Evolutionary conservation across 371 early-diverging fungal species (phyloP), one percentile per base, ranked within the genome.

Genomic region (Furculomyces boomerangus): DNA sequence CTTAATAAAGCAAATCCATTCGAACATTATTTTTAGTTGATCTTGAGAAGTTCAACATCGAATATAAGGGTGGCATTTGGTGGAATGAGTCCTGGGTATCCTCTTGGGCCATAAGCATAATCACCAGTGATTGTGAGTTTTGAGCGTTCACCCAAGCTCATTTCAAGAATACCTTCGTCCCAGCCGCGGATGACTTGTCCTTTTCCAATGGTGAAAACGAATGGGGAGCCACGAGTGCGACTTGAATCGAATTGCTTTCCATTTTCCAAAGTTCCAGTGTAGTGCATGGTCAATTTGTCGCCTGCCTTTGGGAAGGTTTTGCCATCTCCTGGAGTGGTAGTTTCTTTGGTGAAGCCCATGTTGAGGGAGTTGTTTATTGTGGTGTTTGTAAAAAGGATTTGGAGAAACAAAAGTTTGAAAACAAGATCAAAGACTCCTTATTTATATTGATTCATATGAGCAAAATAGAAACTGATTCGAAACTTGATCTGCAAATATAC

Each of bases 141-240:
- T 54, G 83, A 79, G 55, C 68, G 66, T 73, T 86, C 71, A 59
- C 84, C 85, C 30, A 91, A 57, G 57, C 84, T 81, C 76, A 93
- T 76, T 66, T 83, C 75, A 30, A 86, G 83, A 37, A 95, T 88
- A 67, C 90, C 87, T 61, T 81, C 74, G 59, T 82, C 80, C 83
- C 85, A 84, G 60, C 91, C 93, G 59, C 72, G 68, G 73, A 96
- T 96, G 65, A 96, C 90, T 60, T 74, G 79, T n/a, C 91, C 91
- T 40, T 87, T 83, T 62, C 96, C 96, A 59, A 96, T 92, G 30
- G 59, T 61, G 73, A 79, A 79, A 22, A 60, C 63, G 64, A 95
- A 93, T 47, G 90, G 84, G 48, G 72, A 31, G 35, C 73, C 71
- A 63, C 93, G 90, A 63, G 88, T 80, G 59, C 74, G 70, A 53